Evolutionary conservation across 2,329 filamentous ascomycete genomes (phyloP).

Genomic region (Phoma sp.): DNA sequence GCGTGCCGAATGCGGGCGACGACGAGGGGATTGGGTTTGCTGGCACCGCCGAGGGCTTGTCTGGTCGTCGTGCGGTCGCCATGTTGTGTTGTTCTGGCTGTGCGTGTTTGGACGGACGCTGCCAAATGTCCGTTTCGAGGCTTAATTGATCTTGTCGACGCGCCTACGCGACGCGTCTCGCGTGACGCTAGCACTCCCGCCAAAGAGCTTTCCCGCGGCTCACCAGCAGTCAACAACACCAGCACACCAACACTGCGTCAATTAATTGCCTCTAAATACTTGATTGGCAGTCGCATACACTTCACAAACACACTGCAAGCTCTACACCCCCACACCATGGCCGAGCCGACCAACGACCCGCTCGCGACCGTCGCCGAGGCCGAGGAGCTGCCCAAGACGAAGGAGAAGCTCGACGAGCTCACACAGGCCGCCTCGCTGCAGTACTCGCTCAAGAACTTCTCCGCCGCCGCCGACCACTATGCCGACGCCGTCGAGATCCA

Average conservation of each 20-base stretch:
- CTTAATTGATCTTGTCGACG: constrained; percentile 9
- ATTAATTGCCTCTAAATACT: neutral
- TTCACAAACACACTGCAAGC: neutral
- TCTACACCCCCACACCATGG: constrained; percentile 25
- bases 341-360: constrained; percentile 29
- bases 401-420: constrained; percentile 76
- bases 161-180: constrained; percentile 13
- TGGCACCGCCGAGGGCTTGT: constrained; percentile 39
- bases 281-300: constrained; percentile 15
- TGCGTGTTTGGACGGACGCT: neutral
- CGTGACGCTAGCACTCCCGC: constrained; percentile 1
- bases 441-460: constrained; percentile 89
- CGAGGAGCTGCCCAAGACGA: constrained; percentile 52
- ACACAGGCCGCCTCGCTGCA: constrained; percentile 81
- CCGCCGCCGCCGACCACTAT: constrained; percentile 84
- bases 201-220: constrained; percentile 11
- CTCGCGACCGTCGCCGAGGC: constrained; percentile 30
- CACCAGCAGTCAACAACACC: constrained; percentile 5
- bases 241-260: neutral
- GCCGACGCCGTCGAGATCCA: constrained; percentile 89
- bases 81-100: constrained; percentile 26
- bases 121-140: neutral
- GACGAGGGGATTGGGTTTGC: constrained; percentile 79
- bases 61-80: constrained; percentile 40
- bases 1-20: constrained; percentile 89